A percentile compares a stretch with the other conserved stretches of the same genome.
Conservation (phyloP, 108 stramenopile genomes). For the Nannochloropsis gaditana region DNA sequence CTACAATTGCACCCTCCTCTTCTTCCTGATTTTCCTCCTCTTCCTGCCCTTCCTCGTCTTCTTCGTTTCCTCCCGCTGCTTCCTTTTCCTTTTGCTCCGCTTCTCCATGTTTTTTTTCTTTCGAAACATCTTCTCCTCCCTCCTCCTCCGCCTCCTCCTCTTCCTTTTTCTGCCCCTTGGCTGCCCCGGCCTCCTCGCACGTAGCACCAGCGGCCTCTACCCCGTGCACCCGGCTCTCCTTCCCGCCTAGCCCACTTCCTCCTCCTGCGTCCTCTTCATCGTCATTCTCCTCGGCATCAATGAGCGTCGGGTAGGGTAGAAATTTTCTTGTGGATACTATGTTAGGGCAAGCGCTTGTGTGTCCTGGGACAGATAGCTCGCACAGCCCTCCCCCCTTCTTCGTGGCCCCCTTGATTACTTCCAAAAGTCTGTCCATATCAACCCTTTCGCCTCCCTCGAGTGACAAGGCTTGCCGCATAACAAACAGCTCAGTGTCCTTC, state of each 20-base stretch:
- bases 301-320: too few relatives aligned
- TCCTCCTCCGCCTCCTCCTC: not conserved
- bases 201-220: too few relatives aligned
- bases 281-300: not conserved
- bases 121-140: not conserved
- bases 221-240: not conserved
- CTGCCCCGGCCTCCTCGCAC: not conserved
- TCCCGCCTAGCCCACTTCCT: not conserved
- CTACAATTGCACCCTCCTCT: too few relatives aligned
- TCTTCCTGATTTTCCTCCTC: too few relatives aligned
- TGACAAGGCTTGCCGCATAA: constrained; percentile 34
- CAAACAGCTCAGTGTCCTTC: constrained; percentile 47
- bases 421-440: too few relatives aligned
- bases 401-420: too few relatives aligned
- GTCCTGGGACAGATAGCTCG: too few relatives aligned
- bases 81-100: not conserved
- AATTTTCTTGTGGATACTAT: too few relatives aligned
- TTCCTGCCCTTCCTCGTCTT: too few relatives aligned
- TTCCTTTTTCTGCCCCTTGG: not conserved
- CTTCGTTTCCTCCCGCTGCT: not conserved
- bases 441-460: too few relatives aligned
- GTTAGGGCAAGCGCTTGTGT: too few relatives aligned
- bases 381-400: too few relatives aligned
- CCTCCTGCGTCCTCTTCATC: not conserved
- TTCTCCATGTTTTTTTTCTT: not conserved